Evolutionary conservation across 2,329 filamentous ascomycete species (phyloP).

Genomic region (Pseudocercospora musae): DNA sequence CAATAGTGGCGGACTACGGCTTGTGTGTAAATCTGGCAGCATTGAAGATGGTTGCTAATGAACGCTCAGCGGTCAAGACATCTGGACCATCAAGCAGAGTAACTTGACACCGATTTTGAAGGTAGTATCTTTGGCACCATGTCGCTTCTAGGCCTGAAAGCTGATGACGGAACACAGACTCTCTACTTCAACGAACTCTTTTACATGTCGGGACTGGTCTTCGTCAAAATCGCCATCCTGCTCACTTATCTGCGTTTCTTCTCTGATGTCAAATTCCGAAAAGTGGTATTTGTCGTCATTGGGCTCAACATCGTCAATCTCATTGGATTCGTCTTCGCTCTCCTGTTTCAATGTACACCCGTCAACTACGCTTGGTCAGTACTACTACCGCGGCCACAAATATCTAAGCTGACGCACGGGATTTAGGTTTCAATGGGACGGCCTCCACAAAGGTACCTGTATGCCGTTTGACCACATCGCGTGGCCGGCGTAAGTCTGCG

Average conservation of each 20-base stretch:
- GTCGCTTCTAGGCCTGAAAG: not conserved
- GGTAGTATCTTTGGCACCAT: not conserved
- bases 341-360: constrained; percentile 10
- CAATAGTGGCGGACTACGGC: not conserved
- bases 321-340: constrained; percentile 6
- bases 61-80: constrained; percentile 8
- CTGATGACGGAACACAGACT: not conserved
- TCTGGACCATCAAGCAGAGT: constrained; percentile 14
- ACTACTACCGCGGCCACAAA: not conserved
- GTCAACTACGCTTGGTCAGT: constrained; percentile 2
- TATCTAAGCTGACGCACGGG: not conserved
- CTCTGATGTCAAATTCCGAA: constrained; percentile 1
- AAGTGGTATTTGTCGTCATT: constrained; percentile 4
- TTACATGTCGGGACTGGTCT: constrained; percentile 8
- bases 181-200: constrained; percentile 10
- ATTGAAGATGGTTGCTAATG: not conserved
- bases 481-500: constrained; percentile 3
- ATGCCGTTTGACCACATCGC: constrained; percentile 8
- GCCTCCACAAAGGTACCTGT: constrained; percentile 6
- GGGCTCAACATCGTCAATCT: constrained; percentile 5
- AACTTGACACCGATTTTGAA: constrained; percentile 14
- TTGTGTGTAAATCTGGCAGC: not conserved
- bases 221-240: constrained; percentile 19
- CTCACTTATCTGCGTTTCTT: constrained; percentile 20
- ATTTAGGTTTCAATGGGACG: not conserved